These are phyloP conservation scores for Leptodontidium sp. DNA, from an alignment of 2,329 filamentous ascomycete genomes.

Conservation along the genomic window DNA sequence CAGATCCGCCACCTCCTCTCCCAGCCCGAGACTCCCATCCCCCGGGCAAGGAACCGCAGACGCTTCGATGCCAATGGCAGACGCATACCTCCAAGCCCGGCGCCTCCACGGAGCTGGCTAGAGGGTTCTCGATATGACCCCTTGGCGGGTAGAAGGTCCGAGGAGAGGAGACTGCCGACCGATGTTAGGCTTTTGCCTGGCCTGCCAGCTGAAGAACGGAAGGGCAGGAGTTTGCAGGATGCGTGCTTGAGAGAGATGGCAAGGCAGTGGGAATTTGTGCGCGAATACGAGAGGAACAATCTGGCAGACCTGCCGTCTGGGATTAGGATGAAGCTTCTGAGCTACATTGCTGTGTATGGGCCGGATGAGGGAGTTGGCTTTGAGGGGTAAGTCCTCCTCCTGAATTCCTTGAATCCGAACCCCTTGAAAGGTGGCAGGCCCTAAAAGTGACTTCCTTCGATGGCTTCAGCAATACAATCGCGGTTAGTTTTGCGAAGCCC, in stretches of 20 bases:
- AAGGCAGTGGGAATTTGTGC: slow-evolving; percentile 62
- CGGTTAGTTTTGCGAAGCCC: background rate
- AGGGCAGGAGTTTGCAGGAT: slow-evolving; percentile 53
- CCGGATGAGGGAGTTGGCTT: slow-evolving; percentile 57
- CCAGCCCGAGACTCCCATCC: slow-evolving; percentile 64
- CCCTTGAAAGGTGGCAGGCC: background rate
- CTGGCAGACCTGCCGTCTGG: slow-evolving; percentile 63
- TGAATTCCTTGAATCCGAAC: background rate
- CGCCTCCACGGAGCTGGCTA: slow-evolving; percentile 66
- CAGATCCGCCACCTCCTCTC: slow-evolving; percentile 65
- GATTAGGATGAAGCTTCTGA: slow-evolving; percentile 60
- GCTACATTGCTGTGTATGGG: slow-evolving; percentile 56
- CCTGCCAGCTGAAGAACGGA: slow-evolving; percentile 40
- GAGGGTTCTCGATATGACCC: slow-evolving; percentile 47
- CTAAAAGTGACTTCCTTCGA: background rate
- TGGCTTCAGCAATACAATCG: background rate
- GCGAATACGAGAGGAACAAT: slow-evolving; percentile 63
- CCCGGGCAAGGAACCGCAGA: slow-evolving; percentile 50
- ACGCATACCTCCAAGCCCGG: slow-evolving; percentile 64
- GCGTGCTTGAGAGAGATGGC: slow-evolving; percentile 59
- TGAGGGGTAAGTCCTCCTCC: slow-evolving; percentile 47
- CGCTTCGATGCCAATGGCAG: slow-evolving; percentile 58
- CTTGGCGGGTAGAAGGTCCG: slow-evolving; percentile 25
- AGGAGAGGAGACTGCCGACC: slow-evolving; percentile 43
- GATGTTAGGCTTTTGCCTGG: slow-evolving; percentile 50